phyloP scores from a whole-genome alignment of 208 protist species.

The Eutreptiella sp. region DNA sequence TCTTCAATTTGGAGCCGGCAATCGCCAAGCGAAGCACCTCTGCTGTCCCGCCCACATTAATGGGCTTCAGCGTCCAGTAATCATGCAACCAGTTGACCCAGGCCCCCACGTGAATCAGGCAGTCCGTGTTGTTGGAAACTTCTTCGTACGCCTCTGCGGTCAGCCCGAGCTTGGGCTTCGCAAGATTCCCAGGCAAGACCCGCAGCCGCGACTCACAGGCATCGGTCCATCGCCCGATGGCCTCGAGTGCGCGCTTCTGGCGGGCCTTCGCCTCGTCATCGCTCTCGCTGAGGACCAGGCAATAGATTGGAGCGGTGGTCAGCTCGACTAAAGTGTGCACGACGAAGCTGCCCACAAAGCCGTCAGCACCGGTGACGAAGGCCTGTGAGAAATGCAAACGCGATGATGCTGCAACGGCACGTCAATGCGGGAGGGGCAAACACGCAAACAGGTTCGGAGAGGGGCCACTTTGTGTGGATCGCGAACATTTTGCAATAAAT shows the following conservation, averaged over 20 bases:
- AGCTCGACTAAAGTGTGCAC: constrained; percentile 18
- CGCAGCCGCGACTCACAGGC: constrained; percentile 24
- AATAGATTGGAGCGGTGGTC: constrained; percentile 29
- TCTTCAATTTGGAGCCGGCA: constrained; percentile 17
- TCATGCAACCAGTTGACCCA: constrained; percentile 47
- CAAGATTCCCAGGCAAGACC: constrained; percentile 33
- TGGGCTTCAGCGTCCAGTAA: constrained; percentile 35
- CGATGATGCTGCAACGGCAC: no score
- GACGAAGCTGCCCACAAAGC: constrained; percentile 41
- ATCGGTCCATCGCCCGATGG: constrained; percentile 27
- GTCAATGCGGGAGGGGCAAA: no score
- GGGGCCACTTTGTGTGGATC: no score
- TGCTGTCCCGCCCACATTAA: constrained; percentile 42
- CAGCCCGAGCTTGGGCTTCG: constrained; percentile 34
- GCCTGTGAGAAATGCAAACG: no score
- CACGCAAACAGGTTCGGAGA: no score
- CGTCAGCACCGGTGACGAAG: constrained; percentile 44
- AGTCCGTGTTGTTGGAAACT: constrained; percentile 30
- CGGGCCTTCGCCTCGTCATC: constrained; percentile 7
- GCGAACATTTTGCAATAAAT: no score
- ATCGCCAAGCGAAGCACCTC: constrained; percentile 37
- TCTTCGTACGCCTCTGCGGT: constrained; percentile 11
- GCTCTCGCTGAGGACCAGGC: constrained; percentile 4
- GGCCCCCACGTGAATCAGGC: constrained; percentile 53
- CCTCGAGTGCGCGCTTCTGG: constrained; percentile 24